Evolutionary conservation across 2,329 filamentous ascomycete species (phyloP), one percentile per base, ranked within the genome.

Genomic region (Claviceps digitariae): DNA sequence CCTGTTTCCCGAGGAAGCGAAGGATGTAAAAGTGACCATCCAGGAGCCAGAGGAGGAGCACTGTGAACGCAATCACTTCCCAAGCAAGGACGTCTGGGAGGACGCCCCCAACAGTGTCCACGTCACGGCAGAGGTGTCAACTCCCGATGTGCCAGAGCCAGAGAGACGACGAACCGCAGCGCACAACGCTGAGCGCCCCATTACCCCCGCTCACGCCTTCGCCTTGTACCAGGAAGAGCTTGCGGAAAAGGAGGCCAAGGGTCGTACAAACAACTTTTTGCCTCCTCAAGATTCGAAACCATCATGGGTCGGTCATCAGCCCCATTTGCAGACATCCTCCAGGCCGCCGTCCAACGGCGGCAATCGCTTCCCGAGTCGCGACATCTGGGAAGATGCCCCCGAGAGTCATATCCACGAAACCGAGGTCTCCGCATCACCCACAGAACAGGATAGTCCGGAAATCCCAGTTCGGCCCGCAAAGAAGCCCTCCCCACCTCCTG

Each of bases 51-150:
- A 66, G 44, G 64, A 66, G 25, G 71, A 74, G 50, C 75, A 76
- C 57, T 75, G 81, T 58, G 72, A 77, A 56, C 79, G 81, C 57
- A 84, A 85, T 56, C 69, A 78, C 57, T 98, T 98, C 69, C 93
- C 93, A 1, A 96, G 90, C 67, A 86, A 90, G 66, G 93, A 98
- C 66, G 81, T 97, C 43, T 98, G 93, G 93, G 93, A 98, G 71
- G 94, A 98, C 66, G 85, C 89, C 0, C 93, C 94, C 4, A 86
- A 83, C 63, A 95, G 90, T 68, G 75, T 88, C 51, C 83, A 93
- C 62, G 82, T 79, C 63, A 84, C 81, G 36, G 83, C 90, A 3
- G 90, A 87, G 55, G 91, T 97, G 8, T 87, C 85, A 2, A 93
- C 88, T 0, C 90, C 90, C 1, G 86, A 65, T 59, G 71, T 64